Evolutionary conservation across 805 yeast genomes (phyloP), one percentile per base, ranked within the genome.

Genomic region (Suhomyces sp.): DNA sequence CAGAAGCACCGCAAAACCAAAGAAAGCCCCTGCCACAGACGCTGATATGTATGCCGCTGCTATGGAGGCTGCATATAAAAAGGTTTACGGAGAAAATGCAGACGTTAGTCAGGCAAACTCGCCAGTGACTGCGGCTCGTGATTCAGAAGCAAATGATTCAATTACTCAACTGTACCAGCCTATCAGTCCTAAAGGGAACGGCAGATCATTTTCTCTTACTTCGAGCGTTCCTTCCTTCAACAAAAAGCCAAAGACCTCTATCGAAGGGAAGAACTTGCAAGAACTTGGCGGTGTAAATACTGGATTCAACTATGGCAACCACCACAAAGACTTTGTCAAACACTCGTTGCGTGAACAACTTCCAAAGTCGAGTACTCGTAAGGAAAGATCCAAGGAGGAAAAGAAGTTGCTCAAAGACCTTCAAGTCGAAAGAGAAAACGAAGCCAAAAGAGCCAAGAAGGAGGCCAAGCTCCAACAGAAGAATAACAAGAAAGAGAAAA

Each of bases 261-360:
- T 5, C 6, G 22, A 46, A 10, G 26, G 33, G 5, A 29, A 6
- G 17, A 15, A 6, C 7, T 46, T 46, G 15, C n/a, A 51, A 10
- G 57, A 50, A 27, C 51, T 49, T 6, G 51, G 44, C 5, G 69
- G 65, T 1, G 60, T 65, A 17, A 55, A 54, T 19, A 56, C 57
- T 4, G 53, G 59, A 46, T 64, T 64, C 50, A 57, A 51, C 10
- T 71, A 72, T 52, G 66, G 62, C 38, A 65, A 67, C 47, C 75
- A 72, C 54, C 71, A 69, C 54, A 60, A 58, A 49, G 70, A 67
- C 31, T 72, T 72, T 57, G 61, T 63, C 7, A 57, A 55, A 9
- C 74, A 67, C 51, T 71, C 76, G 6, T 58, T 72, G 56, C 61
- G 73, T 50, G 55, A 49, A 26, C 47, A 50, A 8, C 47, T 50